Evolutionary conservation across 306 rosid species (phyloP).

Genomic region (Corylus americana): DNA sequence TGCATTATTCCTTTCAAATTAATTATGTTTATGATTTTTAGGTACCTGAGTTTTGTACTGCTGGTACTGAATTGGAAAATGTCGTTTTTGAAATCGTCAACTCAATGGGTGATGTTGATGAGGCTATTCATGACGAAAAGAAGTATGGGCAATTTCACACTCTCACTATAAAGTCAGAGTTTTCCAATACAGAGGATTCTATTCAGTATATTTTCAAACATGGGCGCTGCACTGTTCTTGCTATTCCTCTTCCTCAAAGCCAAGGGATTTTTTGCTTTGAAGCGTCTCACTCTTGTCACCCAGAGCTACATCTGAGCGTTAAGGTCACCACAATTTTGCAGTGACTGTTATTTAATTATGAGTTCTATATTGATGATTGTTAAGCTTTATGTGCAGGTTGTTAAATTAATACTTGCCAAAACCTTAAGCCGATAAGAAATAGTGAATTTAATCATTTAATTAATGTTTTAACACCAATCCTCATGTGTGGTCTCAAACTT

Average conservation of each 20-base stretch:
- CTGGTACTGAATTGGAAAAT: constrained; percentile 44
- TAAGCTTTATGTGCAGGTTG: constrained; percentile 34
- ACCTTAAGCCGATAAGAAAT: too few species aligned
- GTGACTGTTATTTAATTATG: not conserved
- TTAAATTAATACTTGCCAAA: too few species aligned
- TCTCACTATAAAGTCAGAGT: constrained; percentile 47
- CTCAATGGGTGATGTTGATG: constrained; percentile 41
- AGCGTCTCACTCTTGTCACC: constrained; percentile 48
- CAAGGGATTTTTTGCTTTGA: constrained; percentile 39
- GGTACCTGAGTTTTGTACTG: constrained; percentile 46
- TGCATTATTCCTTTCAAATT: not conserved
- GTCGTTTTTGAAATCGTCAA: constrained; percentile 50
- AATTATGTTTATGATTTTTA: constrained; percentile 19
- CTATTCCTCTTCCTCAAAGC: constrained; percentile 36
- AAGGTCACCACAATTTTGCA: constrained; percentile 33
- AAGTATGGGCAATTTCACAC: constrained; percentile 39
- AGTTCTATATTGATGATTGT: constrained; percentile 18
- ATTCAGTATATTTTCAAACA: constrained; percentile 46
- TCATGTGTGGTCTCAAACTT: too few species aligned
- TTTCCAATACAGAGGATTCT: constrained; percentile 26
- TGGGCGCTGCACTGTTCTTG: constrained; percentile 45
- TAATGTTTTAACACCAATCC: too few species aligned
- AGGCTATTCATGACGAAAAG: constrained; percentile 41
- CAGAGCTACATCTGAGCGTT: constrained; percentile 32
- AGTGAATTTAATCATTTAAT: too few species aligned